These are phyloP conservation scores for Oryza meyeriana DNA, from an alignment of 176 grass and related monocot species.

Conservation along the genomic window DNA sequence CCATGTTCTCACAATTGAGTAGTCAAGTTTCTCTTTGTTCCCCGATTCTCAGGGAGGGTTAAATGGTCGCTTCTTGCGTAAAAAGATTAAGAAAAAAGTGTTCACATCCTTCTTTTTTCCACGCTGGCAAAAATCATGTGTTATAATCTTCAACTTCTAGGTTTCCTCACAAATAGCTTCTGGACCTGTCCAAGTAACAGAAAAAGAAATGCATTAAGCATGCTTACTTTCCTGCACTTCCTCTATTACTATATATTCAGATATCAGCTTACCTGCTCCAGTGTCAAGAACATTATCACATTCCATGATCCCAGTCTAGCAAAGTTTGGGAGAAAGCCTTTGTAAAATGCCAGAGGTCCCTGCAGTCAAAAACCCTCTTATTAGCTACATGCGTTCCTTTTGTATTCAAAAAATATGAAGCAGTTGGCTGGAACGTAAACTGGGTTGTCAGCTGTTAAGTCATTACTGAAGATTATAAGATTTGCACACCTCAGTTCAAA, in stretches of 20 bases:
- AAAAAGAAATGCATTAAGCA: not conserved
- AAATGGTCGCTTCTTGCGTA: not conserved
- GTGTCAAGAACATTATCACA: constrained; percentile 98
- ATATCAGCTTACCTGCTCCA: constrained; percentile 71
- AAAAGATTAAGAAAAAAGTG: not conserved
- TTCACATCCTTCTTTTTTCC: not conserved
- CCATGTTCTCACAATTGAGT: constrained; percentile 3
- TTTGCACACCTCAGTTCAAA: constrained; percentile 2
- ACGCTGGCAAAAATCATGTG: not conserved
- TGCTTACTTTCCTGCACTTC: not conserved
- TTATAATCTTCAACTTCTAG: constrained; percentile 13
- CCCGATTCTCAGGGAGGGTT: not conserved
- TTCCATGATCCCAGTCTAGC: constrained; percentile 94
- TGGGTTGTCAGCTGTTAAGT: not conserved
- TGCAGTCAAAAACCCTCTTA: constrained; percentile 30
- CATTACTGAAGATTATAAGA: not conserved
- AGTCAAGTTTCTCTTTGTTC: constrained; percentile 32
- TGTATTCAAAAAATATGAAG: not conserved
- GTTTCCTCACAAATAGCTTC: constrained; percentile 60
- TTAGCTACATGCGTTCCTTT: not conserved
- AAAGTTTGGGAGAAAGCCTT: constrained; percentile 92
- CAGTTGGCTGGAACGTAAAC: not conserved
- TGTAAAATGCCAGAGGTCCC: constrained; percentile 91
- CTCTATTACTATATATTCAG: not conserved
- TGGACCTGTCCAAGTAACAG: constrained; percentile 49